phyloP scores from a whole-genome alignment of 2,329 filamentous ascomycete genomes.

The Aspergillus pseudoterreus region DNA sequence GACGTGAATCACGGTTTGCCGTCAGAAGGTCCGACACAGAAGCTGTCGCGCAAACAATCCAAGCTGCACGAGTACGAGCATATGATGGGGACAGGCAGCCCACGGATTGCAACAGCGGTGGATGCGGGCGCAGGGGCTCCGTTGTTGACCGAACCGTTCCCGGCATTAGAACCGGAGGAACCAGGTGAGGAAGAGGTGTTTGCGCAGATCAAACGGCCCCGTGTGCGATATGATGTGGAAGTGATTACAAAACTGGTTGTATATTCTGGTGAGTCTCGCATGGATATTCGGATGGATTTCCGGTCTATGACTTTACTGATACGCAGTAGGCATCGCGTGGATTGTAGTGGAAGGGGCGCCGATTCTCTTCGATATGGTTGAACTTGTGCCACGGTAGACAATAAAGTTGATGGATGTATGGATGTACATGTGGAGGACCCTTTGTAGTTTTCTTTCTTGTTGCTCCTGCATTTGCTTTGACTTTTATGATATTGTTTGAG shows the following conservation, averaged over 20 bases:
- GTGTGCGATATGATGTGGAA: slow-evolving; percentile 96
- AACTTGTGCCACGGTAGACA: slow-evolving; percentile 3
- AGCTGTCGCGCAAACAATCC: slow-evolving; percentile 43
- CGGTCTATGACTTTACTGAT: not conserved
- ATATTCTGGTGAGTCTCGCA: slow-evolving; percentile 68
- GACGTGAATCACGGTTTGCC: slow-evolving; percentile 5
- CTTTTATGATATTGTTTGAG: not conserved
- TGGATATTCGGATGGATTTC: not conserved
- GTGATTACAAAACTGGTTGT: slow-evolving; percentile 96
- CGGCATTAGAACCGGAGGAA: slow-evolving; percentile 35
- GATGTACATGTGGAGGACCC: no score
- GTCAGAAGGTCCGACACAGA: slow-evolving; percentile 31
- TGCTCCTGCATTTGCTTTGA: not conserved
- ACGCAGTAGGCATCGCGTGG: slow-evolving; percentile 4
- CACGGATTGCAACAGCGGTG: slow-evolving; percentile 28
- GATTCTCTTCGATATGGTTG: slow-evolving; percentile 6
- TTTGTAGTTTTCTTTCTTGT: not conserved
- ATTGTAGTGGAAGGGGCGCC: slow-evolving; percentile 7
- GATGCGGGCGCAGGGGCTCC: slow-evolving; percentile 28
- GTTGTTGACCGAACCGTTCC: slow-evolving; percentile 21
- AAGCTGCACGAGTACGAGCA: slow-evolving; percentile 63
- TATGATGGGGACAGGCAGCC: slow-evolving; percentile 68
- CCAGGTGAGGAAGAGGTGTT: slow-evolving; percentile 75
- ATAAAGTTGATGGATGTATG: not conserved
- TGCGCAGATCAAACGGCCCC: slow-evolving; percentile 73